A percentile compares a stretch with the other conserved stretches of the same genome.
phyloP scores from a whole-genome alignment of 2,329 filamentous ascomycete species.

The Thelonectria rubi region DNA sequence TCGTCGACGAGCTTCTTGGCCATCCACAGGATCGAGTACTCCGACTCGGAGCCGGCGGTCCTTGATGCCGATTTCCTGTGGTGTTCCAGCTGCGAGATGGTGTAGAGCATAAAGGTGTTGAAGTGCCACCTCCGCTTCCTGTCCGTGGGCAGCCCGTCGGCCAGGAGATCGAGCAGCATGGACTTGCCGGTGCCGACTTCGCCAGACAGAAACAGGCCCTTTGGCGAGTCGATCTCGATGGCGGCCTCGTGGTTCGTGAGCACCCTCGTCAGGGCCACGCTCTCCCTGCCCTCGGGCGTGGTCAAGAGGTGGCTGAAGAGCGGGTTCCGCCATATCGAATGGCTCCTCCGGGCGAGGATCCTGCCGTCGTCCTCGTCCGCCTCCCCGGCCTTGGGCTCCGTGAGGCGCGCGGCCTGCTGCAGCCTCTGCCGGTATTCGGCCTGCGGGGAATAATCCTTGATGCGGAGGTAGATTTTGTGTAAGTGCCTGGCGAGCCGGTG shows the following conservation, averaged over 20 bases:
- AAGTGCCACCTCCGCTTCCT: slow-evolving; percentile 84
- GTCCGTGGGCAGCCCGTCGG: slow-evolving; percentile 76
- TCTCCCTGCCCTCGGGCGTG: slow-evolving; percentile 63
- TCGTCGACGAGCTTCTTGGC: slow-evolving; percentile 79
- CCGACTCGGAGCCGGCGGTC: slow-evolving; percentile 35
- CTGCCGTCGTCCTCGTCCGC: slow-evolving; percentile 44
- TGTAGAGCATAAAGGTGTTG: slow-evolving; percentile 86
- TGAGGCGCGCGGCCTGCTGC: slow-evolving; percentile 63
- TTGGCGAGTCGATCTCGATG: slow-evolving; percentile 75
- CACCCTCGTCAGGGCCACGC: slow-evolving; percentile 72
- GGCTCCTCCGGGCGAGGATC: slow-evolving; percentile 59
- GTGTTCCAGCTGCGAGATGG: slow-evolving; percentile 74
- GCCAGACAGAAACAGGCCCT: slow-evolving; percentile 79
- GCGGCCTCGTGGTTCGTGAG: slow-evolving; percentile 77
- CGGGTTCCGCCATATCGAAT: slow-evolving; percentile 67
- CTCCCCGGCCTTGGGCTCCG: slow-evolving; percentile 44
- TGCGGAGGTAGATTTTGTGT: slow-evolving; percentile 76
- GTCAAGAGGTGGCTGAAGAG: slow-evolving; percentile 68
- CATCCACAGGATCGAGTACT: slow-evolving; percentile 77
- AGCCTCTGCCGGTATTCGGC: slow-evolving; percentile 74
- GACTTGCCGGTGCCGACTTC: slow-evolving; percentile 86
- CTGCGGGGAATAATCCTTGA: slow-evolving; percentile 82
- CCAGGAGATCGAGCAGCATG: slow-evolving; percentile 86
- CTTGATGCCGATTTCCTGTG: slow-evolving; percentile 58
- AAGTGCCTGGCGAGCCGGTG: slow-evolving; percentile 79